Percentiles rank a stretch among this genome's conserved stretches.
These are phyloP conservation scores for Ustilago xerochloae DNA, from an alignment of 1,284 basidiomycete species.

Conservation along the genomic window DNA sequence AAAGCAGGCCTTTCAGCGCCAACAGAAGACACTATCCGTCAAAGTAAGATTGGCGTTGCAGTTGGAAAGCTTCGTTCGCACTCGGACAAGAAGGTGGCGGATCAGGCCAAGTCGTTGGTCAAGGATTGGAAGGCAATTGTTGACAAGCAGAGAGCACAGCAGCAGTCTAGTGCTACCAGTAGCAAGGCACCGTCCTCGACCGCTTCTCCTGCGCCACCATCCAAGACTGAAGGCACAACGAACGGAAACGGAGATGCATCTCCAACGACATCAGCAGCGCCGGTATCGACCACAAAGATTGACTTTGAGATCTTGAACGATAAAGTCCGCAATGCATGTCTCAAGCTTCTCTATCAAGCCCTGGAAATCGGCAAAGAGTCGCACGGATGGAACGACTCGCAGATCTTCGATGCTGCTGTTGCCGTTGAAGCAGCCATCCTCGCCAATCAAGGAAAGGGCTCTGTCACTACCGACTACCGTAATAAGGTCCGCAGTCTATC, in stretches of 20 bases:
- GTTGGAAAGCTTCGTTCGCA: conserved; percentile 89
- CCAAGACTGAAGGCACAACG: conserved; percentile 15
- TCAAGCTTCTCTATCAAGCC: conserved; percentile 90
- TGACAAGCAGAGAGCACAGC: conserved; percentile 70
- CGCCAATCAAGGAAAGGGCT: conserved; percentile 52
- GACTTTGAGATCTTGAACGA: conserved; percentile 69
- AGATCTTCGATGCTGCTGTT: conserved; percentile 69
- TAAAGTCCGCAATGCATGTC: conserved; percentile 85
- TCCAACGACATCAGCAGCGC: conserved; percentile 22
- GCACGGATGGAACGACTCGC: conserved; percentile 45
- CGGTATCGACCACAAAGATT: conserved; percentile 44
- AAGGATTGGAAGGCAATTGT: conserved; percentile 69
- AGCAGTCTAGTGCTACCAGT: conserved; percentile 23
- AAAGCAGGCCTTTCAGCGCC: conserved; percentile 80
- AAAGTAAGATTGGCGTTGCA: conserved; percentile 80
- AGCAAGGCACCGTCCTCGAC: conserved; percentile 33
- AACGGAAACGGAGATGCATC: conserved; percentile 25
- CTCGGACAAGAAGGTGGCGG: conserved; percentile 78
- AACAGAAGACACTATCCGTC: conserved; percentile 83
- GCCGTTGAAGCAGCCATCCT: conserved; percentile 70
- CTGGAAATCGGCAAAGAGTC: conserved; percentile 71
- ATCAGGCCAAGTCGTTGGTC: conserved; percentile 90
- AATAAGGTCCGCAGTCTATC: conserved; percentile 88
- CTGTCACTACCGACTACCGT: conserved; percentile 72
- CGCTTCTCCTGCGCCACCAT: conserved; percentile 44